A percentile compares a stretch with the other conserved stretches of the same genome.
Evolutionary conservation across 352 stramenopile species (phyloP).

Genomic region (Phytophthora aleatoria): DNA sequence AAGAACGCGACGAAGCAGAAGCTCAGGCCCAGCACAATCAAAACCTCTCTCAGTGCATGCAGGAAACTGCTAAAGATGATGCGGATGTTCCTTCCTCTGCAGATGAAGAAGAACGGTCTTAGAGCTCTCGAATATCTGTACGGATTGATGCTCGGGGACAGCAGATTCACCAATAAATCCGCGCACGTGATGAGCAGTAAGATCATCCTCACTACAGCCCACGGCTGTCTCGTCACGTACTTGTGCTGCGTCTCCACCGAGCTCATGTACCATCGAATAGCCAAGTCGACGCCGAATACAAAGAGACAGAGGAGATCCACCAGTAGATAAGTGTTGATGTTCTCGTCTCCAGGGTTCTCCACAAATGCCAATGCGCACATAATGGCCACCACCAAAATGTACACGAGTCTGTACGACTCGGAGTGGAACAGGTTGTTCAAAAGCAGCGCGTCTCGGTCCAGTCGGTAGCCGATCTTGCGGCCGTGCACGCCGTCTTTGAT

Average conservation of each 20-base stretch:
- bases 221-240: constrained; percentile 77
- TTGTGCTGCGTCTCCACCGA: constrained; percentile 78
- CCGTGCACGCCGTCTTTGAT: constrained; percentile 83
- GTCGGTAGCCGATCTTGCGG: constrained; percentile 82
- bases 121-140: constrained; percentile 72
- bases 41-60: constrained; percentile 70
- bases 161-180: constrained; percentile 56
- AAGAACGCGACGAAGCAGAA: constrained; percentile 85
- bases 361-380: constrained; percentile 73
- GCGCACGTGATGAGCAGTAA: constrained; percentile 58
- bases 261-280: constrained; percentile 85
- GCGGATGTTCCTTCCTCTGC: constrained; percentile 76
- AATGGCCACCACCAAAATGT: constrained; percentile 69
- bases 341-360: constrained; percentile 56
- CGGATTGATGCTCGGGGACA: constrained; percentile 56
- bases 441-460: constrained; percentile 70
- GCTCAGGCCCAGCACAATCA: constrained; percentile 70
- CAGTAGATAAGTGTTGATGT: constrained; percentile 54
- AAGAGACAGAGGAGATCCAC: constrained; percentile 72
- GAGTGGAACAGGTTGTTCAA: constrained; percentile 81
- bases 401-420: constrained; percentile 67
- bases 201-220: constrained; percentile 68
- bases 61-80: constrained; percentile 87
- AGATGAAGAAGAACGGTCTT: constrained; percentile 83
- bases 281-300: constrained; percentile 67